Base-by-base conservation (phyloP, 805 yeast genomes). In the Scheffersomyces stipitis region DNA sequence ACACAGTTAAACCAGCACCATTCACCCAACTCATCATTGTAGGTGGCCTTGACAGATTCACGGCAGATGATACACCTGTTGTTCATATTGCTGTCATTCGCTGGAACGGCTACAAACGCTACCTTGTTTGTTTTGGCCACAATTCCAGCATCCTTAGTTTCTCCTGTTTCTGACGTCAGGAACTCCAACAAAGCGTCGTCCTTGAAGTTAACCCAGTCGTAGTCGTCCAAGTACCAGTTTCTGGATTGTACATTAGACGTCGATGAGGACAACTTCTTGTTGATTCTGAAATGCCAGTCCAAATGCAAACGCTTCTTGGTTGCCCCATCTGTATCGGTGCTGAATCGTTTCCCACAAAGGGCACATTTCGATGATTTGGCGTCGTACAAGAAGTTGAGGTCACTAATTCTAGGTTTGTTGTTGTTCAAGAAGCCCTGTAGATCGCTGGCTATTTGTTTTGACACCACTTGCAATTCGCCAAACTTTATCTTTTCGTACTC, bases 281-380 rank as follows among this genome's bases (percentile, higher is more conserved):
- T 91, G 30, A 87, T 84, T 50, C 98, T 76, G 68, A 88, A 89
- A 67, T 91, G 98, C 97, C 97, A 91, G 60, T 91, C 99, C 46
- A 88, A 66, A 62, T 93, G 99, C 13, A 77, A 71, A 34, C 81
- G 49, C 39, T 66, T 76, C 40, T 76, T 75, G 32, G 64, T 62
- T 4, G 61, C 60, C 12, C 88, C 95, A 32, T 71, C 75, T 2
- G 61, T 65, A 24, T 81, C 76, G 36, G 75, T 74, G 3, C 78
- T 71, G 56, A 88, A 93, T 45, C 99, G 66, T 57, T 86, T 86
- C 16, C 97, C 95, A 65, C 99, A 93, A 14, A 82, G 80, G 12
- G 86, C 77, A 66, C 99, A 93, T 60, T 88, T 91, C 44, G 84
- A 76, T 3, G 93, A 80, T 49, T 82, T 77, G 18, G 65, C 60